Conservation (phyloP, 495 filamentous ascomycete species). For the Tetracladium setigerum region DNA sequence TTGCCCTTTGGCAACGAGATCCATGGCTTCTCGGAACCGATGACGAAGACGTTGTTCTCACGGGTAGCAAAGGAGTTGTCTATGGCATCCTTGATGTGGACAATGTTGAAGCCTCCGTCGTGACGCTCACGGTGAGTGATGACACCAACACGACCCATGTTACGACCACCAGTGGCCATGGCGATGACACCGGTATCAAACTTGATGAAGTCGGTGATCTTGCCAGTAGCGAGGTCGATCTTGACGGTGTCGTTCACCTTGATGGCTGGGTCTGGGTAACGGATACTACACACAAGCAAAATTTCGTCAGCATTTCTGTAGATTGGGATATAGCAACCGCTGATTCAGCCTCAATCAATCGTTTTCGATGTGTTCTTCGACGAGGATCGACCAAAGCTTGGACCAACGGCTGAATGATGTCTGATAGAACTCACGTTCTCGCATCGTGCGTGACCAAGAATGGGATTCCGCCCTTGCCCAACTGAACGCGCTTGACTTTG, state of each 20-base stretch:
- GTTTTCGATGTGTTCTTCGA: slow-evolving; percentile 2
- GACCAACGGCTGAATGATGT: slow-evolving; percentile 99
- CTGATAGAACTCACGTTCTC: slow-evolving; percentile 93
- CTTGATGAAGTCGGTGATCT: slow-evolving; percentile 90
- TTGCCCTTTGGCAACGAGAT: slow-evolving; percentile 98
- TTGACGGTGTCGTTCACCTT: slow-evolving; percentile 99
- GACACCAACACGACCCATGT: slow-evolving; percentile 99
- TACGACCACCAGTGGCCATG: slow-evolving; percentile 98
- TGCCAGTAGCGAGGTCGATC: slow-evolving; percentile 93
- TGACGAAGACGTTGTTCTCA: slow-evolving; percentile 97
- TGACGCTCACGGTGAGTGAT: slow-evolving; percentile 99
- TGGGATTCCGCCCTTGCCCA: slow-evolving; percentile 98
- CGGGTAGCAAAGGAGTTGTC: slow-evolving; percentile 99
- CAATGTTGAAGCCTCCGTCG: slow-evolving; percentile 99
- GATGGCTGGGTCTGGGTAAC: slow-evolving; percentile 95
- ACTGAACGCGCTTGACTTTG: slow-evolving; percentile 98
- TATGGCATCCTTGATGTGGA: slow-evolving; percentile 98
- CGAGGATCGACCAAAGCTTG: slow-evolving; percentile 84
- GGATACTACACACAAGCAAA: slow-evolving; percentile 61
- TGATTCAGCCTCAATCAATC: slow-evolving; percentile 27
- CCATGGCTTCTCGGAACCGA: slow-evolving; percentile 97
- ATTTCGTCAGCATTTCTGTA: slow-evolving; percentile 20
- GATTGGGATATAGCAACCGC: slow-evolving; percentile 24
- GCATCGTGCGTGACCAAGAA: slow-evolving; percentile 99
- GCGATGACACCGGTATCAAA: slow-evolving; percentile 96